A percentile compares a stretch with the other conserved stretches of the same genome.
phyloP scores from a whole-genome alignment of 257 asterid species.

The Misopates orontium region DNA sequence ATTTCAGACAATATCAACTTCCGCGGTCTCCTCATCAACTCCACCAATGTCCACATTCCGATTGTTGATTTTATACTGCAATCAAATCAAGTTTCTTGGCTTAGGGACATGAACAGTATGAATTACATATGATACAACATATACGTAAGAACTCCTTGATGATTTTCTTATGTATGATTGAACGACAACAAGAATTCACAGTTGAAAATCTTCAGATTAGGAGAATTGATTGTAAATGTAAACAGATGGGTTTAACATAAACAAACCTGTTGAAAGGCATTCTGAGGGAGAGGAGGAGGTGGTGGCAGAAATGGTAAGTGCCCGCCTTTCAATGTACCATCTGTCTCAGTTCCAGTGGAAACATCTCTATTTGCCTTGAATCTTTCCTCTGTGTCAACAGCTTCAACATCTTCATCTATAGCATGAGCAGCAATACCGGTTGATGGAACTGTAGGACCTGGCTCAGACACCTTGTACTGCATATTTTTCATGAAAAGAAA shows the following conservation, averaged over 20 bases:
- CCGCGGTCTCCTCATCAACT: conserved; percentile 59
- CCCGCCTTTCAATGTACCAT: conserved; percentile 29
- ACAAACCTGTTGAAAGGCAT: conserved; percentile 60
- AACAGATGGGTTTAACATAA: background rate
- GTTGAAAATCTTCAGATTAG: background rate
- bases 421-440: conserved; percentile 90
- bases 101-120: conserved; percentile 19
- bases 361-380: conserved; percentile 34
- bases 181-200: background rate
- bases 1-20: conserved; percentile 68
- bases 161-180: background rate
- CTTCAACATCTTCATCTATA: conserved; percentile 66
- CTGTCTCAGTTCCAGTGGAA: conserved; percentile 34
- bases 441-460: conserved; percentile 49
- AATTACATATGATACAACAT: background rate
- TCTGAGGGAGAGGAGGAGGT: conserved; percentile 67
- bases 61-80: conserved; percentile 65
- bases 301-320: conserved; percentile 53
- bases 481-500: conserved; percentile 18
- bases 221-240: background rate
- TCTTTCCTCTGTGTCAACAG: conserved; percentile 56
- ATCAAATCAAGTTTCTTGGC: conserved; percentile 26
- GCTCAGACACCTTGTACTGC: conserved; percentile 59
- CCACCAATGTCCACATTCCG: conserved; percentile 56
- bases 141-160: background rate